Evolutionary conservation across 2,329 filamentous ascomycete species (phyloP), one percentile per base, ranked within the genome.

Genomic region (Talaromyces sp.): DNA sequence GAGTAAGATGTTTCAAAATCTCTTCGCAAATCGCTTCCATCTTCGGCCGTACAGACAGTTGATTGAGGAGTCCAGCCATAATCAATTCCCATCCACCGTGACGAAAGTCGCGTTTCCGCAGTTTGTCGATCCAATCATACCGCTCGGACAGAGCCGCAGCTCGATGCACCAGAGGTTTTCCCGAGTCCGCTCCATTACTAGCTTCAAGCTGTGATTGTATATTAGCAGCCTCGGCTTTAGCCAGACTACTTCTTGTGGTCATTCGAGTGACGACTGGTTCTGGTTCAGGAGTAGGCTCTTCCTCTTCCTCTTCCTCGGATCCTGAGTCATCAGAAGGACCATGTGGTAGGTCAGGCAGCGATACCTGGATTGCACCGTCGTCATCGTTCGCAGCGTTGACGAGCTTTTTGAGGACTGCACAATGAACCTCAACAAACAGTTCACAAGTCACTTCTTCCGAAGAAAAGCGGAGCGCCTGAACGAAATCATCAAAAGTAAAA

Each of bases 401-500:
- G 21, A 97, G 79, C 31, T 91, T 84, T 70, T 96, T 97, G 60
- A 99, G 77, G 2, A 97, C 85, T 0, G 93, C 87, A 70, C 94
- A 99, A 72, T 97, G 93, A 5, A 94, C 84, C 71, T 99, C 94
- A 52, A 90, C 86, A 64, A 97, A 87, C 0, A 99, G 78, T 69
- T 97, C 88, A 54, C 94, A 94, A 7, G 88, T 86, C 0, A 84
- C 77, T 21, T 90, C 85, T 35, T 87, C 83, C 0, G 86, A 91
- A 0, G 88, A 83, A 59, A 92, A 87, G 51, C 86, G 82, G 80
- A 99, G 86, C 0, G 92, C 88, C 70, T 97, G 89, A 4, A 96
- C 81, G 67, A 92, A 97, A 71, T 99, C 94, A 70, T 99, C 94
- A 67, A 97, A 95, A 0, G 93, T 97, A 69, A 99, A 99, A 0